Conservation (phyloP, 2,329 filamentous ascomycete genomes). For the Xylaria sp. region DNA sequence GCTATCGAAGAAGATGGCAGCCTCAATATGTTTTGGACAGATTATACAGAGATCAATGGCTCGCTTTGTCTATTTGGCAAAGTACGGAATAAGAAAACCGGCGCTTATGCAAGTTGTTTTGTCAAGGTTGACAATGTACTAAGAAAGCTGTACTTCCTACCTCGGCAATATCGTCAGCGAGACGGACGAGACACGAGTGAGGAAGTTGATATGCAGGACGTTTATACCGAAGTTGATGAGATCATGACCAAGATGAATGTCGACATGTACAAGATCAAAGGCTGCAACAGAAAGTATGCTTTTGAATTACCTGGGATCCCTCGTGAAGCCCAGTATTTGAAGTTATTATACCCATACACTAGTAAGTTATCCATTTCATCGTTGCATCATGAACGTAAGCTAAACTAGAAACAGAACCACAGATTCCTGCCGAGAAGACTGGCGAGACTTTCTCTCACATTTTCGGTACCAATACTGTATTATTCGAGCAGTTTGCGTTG, state of each 20-base stretch:
- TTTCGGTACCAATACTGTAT: slow-evolving; percentile 90
- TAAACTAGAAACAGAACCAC: slow-evolving; percentile 62
- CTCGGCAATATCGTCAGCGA: slow-evolving; percentile 69
- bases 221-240: slow-evolving; percentile 87
- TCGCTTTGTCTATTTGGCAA: slow-evolving; percentile 96
- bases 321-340: slow-evolving; percentile 89
- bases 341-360: slow-evolving; percentile 94
- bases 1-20: slow-evolving; percentile 95
- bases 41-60: slow-evolving; percentile 93
- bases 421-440: slow-evolving; percentile 73
- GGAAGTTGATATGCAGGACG: slow-evolving; percentile 85
- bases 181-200: slow-evolving; percentile 77
- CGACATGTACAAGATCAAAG: slow-evolving; percentile 91
- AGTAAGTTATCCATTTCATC: slow-evolving; percentile 58
- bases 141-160: slow-evolving; percentile 92
- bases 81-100: slow-evolving; percentile 86
- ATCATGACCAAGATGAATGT: slow-evolving; percentile 91
- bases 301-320: slow-evolving; percentile 91
- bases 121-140: slow-evolving; percentile 95
- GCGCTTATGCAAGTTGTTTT: slow-evolving; percentile 87
- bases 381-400: slow-evolving; percentile 14
- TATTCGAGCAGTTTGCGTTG: slow-evolving; percentile 98
- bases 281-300: slow-evolving; percentile 89
- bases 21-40: slow-evolving; percentile 94
- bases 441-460: slow-evolving; percentile 94